phyloP scores from a whole-genome alignment of 2,329 filamentous ascomycete genomes.

The Paraphoma chrysanthemicola region DNA sequence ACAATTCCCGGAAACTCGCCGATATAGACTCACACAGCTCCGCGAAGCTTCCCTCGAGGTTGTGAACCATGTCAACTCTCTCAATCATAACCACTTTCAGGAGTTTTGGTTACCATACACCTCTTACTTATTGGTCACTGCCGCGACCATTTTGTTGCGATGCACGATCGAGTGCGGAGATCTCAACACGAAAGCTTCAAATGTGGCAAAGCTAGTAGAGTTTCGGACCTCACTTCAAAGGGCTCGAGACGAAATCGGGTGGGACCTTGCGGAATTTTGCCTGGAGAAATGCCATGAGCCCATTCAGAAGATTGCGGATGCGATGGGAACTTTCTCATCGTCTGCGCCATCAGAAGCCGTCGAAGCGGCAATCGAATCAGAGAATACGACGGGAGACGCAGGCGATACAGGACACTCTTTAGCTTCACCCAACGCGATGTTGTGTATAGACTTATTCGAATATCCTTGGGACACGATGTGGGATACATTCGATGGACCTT shows the following conservation, averaged over 20 bases:
- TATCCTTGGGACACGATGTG: not conserved
- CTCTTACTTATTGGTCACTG: slow-evolving; percentile 23
- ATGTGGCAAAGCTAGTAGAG: slow-evolving; percentile 8
- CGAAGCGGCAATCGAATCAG: not conserved
- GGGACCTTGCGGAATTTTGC: slow-evolving; percentile 29
- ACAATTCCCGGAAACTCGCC: slow-evolving; percentile 6
- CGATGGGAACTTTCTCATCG: not conserved
- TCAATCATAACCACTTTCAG: slow-evolving; percentile 15
- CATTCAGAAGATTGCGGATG: slow-evolving; percentile 24
- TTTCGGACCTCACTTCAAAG: slow-evolving; percentile 14
- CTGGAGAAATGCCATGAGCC: slow-evolving; percentile 26
- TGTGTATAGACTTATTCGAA: not conserved
- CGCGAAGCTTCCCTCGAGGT: slow-evolving; percentile 14
- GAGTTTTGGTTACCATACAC: slow-evolving; percentile 32
- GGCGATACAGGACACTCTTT: too few relatives aligned
- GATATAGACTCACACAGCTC: slow-evolving; percentile 17
- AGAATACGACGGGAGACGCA: too few relatives aligned
- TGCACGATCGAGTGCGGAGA: slow-evolving; percentile 20
- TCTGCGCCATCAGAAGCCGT: not conserved
- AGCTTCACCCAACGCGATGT: not conserved
- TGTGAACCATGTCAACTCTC: slow-evolving; percentile 8
- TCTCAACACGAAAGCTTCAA: slow-evolving; percentile 9
- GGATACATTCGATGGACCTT: not conserved
- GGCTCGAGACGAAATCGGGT: slow-evolving; percentile 11
- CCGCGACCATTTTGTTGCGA: slow-evolving; percentile 23